Base-by-base conservation (phyloP, 305 asterid species). In the Rubia peregrina region DNA sequence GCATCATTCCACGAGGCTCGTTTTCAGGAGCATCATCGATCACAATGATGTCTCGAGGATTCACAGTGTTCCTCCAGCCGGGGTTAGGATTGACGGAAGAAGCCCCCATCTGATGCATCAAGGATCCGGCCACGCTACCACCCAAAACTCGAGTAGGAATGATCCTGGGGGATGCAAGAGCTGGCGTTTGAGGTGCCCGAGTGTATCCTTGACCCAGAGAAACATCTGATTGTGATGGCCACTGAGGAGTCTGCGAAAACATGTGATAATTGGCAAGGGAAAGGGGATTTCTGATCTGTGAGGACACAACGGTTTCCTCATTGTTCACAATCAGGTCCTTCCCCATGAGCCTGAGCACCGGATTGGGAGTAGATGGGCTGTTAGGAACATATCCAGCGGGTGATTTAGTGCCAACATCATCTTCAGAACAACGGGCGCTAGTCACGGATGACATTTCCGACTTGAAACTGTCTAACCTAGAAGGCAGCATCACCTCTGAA, bases 311-410 rank as follows among this genome's bases (percentile, higher is more conserved):
- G 44, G 59, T 80, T 64, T 84, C 90, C 19, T 87, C 96, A 71
- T 84, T 88, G 80, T 82, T 90, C 79, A 83, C 82, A 73, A 92
- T 90, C 94, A 92, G 80, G 85, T 92, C 83, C 84, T 92, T 92
- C 21, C 98, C 98, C 98, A 92, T 92, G 79, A 92, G 83, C 78
- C 98, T 83, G 74, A 92, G 80, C 44, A 92, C 87, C 30, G 95
- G 88, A 83, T 73, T 91, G 16, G 91, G 71, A 33, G 86, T 79
- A 30, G 93, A 73, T 2, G 96, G 91, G 69, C 89, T 83, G 22
- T 82, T 83, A 30, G 86, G 79, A 65, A 83, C 85, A 17, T 76
- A 65, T 77, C 76, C 86, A 33, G 75, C 81, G 57, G 59, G 89
- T 9, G 84, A 76, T 77, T 77, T 82, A 73, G 68, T 76, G 71